Conservation (phyloP, 78 protist genomes). For the Dictyostelium citrinum region DNA sequence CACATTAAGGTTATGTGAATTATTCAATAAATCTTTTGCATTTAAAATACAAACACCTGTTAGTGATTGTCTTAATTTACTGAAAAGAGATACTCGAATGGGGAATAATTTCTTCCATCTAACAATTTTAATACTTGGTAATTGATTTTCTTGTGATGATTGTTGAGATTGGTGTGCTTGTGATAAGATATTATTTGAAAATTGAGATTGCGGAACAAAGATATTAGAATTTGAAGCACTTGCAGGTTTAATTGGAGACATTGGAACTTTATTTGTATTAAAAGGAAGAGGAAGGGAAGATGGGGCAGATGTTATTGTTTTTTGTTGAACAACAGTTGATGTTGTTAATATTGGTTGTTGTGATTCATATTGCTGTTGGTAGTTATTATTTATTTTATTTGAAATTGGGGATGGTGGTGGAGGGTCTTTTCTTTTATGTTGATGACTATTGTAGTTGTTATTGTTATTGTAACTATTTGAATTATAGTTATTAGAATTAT, state of each 20-base stretch:
- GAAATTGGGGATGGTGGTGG: conserved; percentile 35
- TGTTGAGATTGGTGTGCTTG: not conserved
- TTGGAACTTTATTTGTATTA: not conserved
- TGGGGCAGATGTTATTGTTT: not conserved
- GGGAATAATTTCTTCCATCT: conserved; percentile 33
- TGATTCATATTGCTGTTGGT: not conserved
- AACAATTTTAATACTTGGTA: not conserved
- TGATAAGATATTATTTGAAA: not conserved
- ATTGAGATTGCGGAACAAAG: not conserved
- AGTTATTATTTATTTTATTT: not conserved
- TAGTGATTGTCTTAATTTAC: conserved; percentile 7
- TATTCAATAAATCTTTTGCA: not conserved
- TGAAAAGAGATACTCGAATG: not conserved
- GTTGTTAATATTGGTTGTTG: not conserved
- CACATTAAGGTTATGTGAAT: not conserved
- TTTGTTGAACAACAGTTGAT: not conserved
- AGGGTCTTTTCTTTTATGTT: conserved; percentile 27
- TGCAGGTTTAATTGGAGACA: not conserved
- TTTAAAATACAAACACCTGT: conserved; percentile 25
- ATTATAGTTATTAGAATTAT: not conserved
- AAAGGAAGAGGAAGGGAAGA: not conserved
- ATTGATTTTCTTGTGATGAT: not conserved
- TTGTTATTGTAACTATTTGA: not conserved
- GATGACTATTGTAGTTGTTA: not conserved
- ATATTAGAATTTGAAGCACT: conserved; percentile 4